A percentile compares a stretch with the other conserved stretches of the same genome.
Evolutionary conservation across 2,329 filamentous ascomycete species (phyloP).

Genomic region (Sporothrix globosa): DNA sequence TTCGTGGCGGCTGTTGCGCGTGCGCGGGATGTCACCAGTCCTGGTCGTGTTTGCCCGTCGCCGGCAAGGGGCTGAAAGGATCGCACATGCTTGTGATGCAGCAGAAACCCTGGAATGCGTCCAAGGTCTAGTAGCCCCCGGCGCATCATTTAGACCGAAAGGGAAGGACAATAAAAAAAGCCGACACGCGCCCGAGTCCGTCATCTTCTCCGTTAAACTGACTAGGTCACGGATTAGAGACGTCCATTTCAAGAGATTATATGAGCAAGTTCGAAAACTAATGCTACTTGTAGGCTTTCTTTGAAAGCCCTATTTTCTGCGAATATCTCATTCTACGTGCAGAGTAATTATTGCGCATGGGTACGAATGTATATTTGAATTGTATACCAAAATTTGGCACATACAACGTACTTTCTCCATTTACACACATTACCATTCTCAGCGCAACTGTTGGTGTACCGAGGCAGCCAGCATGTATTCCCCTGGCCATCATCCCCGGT

Average conservation of each 20-base stretch:
- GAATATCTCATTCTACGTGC: neutral
- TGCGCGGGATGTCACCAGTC: slow-evolving; percentile 14
- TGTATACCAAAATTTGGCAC: too few species aligned
- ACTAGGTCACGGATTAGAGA: neutral
- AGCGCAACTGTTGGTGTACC: neutral
- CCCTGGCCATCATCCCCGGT: neutral
- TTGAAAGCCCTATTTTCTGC: neutral
- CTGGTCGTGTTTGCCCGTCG: neutral
- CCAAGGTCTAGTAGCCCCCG: neutral
- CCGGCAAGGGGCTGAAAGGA: neutral
- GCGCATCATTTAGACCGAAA: too few species aligned
- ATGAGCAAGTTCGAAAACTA: neutral
- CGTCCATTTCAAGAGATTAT: neutral
- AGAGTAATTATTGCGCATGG: too few species aligned
- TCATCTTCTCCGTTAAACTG: neutral
- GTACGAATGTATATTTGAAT: too few species aligned
- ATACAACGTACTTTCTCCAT: neutral
- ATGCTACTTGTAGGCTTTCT: neutral
- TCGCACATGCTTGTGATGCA: neutral
- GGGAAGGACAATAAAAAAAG: neutral
- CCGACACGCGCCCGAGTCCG: neutral
- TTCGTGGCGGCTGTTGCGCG: neutral
- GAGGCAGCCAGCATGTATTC: neutral
- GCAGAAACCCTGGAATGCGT: neutral
- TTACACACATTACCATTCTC: neutral